Base-by-base conservation (phyloP, 1,139 yeast genomes). In the Hansenula lynferdii region DNA sequence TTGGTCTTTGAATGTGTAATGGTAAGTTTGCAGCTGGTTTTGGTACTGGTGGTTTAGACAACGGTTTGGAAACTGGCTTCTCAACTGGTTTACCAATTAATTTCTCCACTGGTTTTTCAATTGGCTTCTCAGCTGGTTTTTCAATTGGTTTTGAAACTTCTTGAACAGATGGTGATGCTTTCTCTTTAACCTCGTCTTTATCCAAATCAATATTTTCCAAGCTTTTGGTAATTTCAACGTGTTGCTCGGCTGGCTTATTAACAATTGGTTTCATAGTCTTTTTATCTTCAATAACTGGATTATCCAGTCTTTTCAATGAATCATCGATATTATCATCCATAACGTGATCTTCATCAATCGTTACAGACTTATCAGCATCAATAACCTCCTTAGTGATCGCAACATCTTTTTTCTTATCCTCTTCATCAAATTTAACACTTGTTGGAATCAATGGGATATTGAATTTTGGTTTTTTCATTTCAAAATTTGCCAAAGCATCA, bases 391-490 rank as follows among this genome's bases (percentile, higher is more conserved):
- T 19, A 3, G 26, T 20, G 19, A 25, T 10, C 9, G 26, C 14
- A 15, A 36, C 37, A 12, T 20, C 34, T 8, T 24, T 29, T 15
- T 24, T 37, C 5, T 21, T 23, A n/a, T 21, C 33, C 23, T 31
- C 40, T n/a, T 38, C 35, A 22, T 24, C 36, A 21, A 29, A 30
- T 18, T 32, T 32, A 39, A 40, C 43, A 34, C 39, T 45, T 29
- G 48, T 27, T 25, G 51, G 50, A 33, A 52, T 52, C 41, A 53
- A 37, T 8, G 55, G 48, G 19, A 53, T 48, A 2, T 15, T 14
- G 31, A 37, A 18, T 34, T 48, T 53, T 14, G 45, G 48, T 38
- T 44, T 53, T 41, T 53, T 53, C 25, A 48, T 35, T n/a, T 46
- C 48, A 37, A 51, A 49, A 17, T 36, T 44, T 8, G 47, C 41